phyloP scores from a whole-genome alignment of 2,329 filamentous ascomycete genomes.

The Aspergillaceae sp. region DNA sequence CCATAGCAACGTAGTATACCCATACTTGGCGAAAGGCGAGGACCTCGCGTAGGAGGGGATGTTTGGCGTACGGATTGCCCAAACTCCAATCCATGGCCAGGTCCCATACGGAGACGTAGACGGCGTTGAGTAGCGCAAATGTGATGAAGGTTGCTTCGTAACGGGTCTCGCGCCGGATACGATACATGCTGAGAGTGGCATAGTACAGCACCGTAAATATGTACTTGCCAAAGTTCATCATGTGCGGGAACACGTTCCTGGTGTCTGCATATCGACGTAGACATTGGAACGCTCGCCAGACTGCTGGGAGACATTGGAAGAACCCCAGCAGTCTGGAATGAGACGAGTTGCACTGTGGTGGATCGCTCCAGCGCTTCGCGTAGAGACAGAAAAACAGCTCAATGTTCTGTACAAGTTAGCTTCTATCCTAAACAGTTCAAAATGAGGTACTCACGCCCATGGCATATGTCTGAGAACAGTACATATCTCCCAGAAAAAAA shows the following conservation, averaged over 20 bases:
- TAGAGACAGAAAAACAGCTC: slow-evolving; percentile 94
- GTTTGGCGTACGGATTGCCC: slow-evolving; percentile 63
- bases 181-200: slow-evolving; percentile 71
- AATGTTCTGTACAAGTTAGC: slow-evolving; percentile 56
- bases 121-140: slow-evolving; percentile 69
- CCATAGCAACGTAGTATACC: slow-evolving; percentile 81
- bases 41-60: slow-evolving; percentile 64
- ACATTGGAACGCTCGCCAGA: slow-evolving; percentile 88
- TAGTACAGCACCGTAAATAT: slow-evolving; percentile 72
- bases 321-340: slow-evolving; percentile 81
- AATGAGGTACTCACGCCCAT: slow-evolving; percentile 56
- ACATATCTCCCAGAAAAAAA: slow-evolving; percentile 96
- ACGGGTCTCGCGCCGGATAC: slow-evolving; percentile 53
- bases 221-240: slow-evolving; percentile 91
- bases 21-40: slow-evolving; percentile 69
- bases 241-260: slow-evolving; percentile 77
- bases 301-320: slow-evolving; percentile 69
- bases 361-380: slow-evolving; percentile 64
- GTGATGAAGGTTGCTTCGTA: slow-evolving; percentile 66
- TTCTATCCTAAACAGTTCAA: background rate
- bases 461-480: slow-evolving; percentile 87
- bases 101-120: slow-evolving; percentile 88
- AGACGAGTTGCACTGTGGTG: slow-evolving; percentile 71
- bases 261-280: slow-evolving; percentile 84
- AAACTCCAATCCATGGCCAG: slow-evolving; percentile 93